Base-by-base conservation (phyloP, 495 filamentous ascomycete species). In the Daldinia decipiens region DNA sequence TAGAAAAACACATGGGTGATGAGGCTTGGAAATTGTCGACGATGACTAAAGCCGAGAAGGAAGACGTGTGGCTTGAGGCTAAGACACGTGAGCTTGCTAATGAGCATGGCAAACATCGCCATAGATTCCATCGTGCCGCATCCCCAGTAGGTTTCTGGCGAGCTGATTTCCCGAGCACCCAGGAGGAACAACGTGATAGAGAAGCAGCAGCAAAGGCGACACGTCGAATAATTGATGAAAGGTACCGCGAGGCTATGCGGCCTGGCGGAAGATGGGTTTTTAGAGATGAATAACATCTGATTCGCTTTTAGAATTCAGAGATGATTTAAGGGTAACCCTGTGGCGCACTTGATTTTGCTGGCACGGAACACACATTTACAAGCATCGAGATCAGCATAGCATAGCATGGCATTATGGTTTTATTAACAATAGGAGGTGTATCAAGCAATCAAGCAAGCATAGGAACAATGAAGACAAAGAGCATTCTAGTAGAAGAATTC, bases 81-180 rank as follows among this genome's bases (percentile, higher is more conserved):
- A 89, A 87, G 72, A 87, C 87, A 0, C 83, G 84, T 71, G 78
- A 85, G 24, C 80, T 97, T 57, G 89, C 93, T 5, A 87, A 95
- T 65, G 83, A 83, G 58, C 87, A 85, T 78, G 93, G 94, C 6
- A 91, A 81, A 76, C 95, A 97, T 80, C 83, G 90, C 40, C 88
- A 96, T 67, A 84, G 87, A 32, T 94, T 90, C 76, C 86, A 87
- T 63, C 86, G 94, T 29, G 79, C 84, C 26, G 81, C 79, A 34
- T 91, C 90, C 12, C 95, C 95, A 3, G 92, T 92, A 15, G 94
- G 94, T 1, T 97, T 91, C 74, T 99, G 95, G 95, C 85, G 93
- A 67, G 85, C 89, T 27, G 94, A 95, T 63, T 93, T 98, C 79
- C 94, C 95, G 11, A 86, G 77, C 45, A 97, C 94, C 6, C 94